Evolutionary conservation across 192 early-diverging fungal genomes (phyloP), one percentile per base, ranked within the genome.

Genomic region (Backusella tuberculispora): DNA sequence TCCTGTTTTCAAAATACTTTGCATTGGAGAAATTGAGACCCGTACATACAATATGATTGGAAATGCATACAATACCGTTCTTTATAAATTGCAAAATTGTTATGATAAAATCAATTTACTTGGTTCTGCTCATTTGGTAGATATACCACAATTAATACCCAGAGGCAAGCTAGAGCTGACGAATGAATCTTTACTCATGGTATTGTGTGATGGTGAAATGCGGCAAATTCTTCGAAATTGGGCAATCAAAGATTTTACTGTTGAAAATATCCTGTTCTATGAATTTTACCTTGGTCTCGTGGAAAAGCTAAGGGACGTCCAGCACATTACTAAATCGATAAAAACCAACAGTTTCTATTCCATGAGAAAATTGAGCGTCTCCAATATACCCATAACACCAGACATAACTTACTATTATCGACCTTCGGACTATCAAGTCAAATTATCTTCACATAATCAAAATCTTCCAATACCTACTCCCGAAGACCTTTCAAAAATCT

Each of bases 201-300:
- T 68, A 15, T 37, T 77, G 0, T 21, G 17, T 6, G 37, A 77
- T 14, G 71, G 47, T 17, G 71, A 77, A 14, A 70, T 73, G n/a
- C 41, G 67, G n/a, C 45, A 67, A 5, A 45, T 63, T 41, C n/a
- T 77, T n/a, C 66, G 46, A 46, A 17, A 67, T 6, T 40, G 64
- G 37, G 70, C 76, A 5, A 65, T 77, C 8, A 44, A 77, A 26
- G 76, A 77, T 38, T 77, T 77, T 46, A 77, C 70, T 69, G 71
- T 66, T n/a, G 76, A 77, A 53, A 73, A 77, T 56, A 66, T 77
- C 13, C 53, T 60, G 21, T 60, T 60, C 4, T 60, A 60, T 60
- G 53, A 60, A 24, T 24, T 10, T 60, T 60, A 60, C 13, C 12
- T 60, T 10, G 21, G 53, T 8, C 53, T 60, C 1, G 53, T 60